Percentiles rank a stretch among this genome's conserved stretches.
Conservation (phyloP, 768 basidiomycete species). For the Erythrobasidium yunnanense region DNA sequence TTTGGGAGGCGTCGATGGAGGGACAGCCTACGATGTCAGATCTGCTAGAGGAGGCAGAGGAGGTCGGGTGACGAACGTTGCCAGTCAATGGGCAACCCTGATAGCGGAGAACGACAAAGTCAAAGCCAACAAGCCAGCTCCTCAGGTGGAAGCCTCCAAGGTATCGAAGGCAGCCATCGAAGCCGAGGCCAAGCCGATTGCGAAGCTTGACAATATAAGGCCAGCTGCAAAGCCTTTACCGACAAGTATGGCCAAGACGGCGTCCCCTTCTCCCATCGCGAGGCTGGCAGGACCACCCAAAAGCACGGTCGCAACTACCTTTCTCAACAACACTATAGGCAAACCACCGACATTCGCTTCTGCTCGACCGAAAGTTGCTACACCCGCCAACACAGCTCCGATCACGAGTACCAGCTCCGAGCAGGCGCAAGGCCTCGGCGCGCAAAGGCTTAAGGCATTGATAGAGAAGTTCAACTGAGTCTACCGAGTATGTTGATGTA, state of each 20-base stretch:
- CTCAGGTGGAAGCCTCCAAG: neutral
- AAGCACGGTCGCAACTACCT: neutral
- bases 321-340: slow-evolving; percentile 8
- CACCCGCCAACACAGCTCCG: neutral
- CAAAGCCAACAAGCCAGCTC: neutral
- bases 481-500: neutral
- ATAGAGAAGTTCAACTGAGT: slow-evolving; percentile 16
- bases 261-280: no score
- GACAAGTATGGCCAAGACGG: no score
- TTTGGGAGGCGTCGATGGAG: neutral
- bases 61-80: slow-evolving; percentile 21
- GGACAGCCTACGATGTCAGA: neutral
- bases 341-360: slow-evolving; percentile 7
- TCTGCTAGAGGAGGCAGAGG: slow-evolving; percentile 26
- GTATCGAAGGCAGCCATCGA: neutral
- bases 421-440: neutral
- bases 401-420: no score
- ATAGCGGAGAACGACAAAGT: slow-evolving; percentile 4
- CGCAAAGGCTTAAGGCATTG: neutral
- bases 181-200: neutral
- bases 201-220: no score
- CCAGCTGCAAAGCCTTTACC: neutral
- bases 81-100: slow-evolving; percentile 8
- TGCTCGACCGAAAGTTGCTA: neutral
- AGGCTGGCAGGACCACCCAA: neutral